phyloP scores from a whole-genome alignment of 2,329 filamentous ascomycete genomes.

The Fusarium hostae region DNA sequence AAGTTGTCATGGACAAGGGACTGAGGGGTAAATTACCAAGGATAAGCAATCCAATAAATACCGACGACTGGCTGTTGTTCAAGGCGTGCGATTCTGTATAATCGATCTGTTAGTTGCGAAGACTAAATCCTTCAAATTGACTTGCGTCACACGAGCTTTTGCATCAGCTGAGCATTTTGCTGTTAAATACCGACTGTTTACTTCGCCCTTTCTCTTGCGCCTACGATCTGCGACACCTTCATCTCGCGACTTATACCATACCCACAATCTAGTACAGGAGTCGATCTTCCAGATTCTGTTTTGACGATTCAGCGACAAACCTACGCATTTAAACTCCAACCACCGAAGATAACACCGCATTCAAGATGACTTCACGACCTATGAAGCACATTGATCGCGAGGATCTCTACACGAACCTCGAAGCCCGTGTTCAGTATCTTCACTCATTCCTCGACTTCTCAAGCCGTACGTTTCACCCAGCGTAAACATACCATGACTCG shows the following conservation, averaged over 20 bases:
- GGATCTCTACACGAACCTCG: constrained; percentile 76
- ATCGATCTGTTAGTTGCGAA: constrained; percentile 11
- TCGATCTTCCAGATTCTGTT: background rate
- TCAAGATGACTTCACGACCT: constrained; percentile 48
- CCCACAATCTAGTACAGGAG: background rate
- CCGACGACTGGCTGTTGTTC: constrained; percentile 11
- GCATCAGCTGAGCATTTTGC: background rate
- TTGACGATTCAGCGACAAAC: background rate
- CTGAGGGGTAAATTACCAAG: constrained; percentile 15
- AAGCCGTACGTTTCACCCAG: constrained; percentile 63
- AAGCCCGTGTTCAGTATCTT: constrained; percentile 76
- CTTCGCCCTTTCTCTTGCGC: background rate
- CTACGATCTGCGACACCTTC: background rate
- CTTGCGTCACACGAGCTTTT: background rate
- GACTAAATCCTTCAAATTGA: constrained; percentile 3
- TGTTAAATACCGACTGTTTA: background rate
- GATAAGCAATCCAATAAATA: constrained; percentile 41
- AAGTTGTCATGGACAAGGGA: constrained; percentile 26
- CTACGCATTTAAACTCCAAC: too few relatives aligned
- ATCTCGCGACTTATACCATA: background rate
- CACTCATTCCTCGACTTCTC: constrained; percentile 82
- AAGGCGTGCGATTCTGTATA: constrained; percentile 15
- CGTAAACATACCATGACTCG: background rate
- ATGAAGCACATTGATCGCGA: constrained; percentile 74
- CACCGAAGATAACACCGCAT: background rate